These are phyloP conservation scores for Coffea eugenioides DNA, from an alignment of 257 asterid genomes.

Conservation along the genomic window DNA sequence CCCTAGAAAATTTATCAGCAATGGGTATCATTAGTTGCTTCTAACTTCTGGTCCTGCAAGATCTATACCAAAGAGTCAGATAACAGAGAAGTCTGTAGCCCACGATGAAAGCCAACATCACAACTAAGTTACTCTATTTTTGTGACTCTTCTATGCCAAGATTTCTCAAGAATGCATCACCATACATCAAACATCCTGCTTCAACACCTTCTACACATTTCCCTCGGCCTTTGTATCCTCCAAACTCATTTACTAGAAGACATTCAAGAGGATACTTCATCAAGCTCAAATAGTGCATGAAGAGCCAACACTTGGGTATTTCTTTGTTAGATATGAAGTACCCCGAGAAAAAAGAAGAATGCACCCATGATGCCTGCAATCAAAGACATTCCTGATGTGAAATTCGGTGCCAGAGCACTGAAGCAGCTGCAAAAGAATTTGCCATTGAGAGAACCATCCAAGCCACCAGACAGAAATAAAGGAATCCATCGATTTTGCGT, in stretches of 20 bases:
- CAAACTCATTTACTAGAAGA: slow-evolving; percentile 70
- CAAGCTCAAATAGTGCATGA: slow-evolving; percentile 67
- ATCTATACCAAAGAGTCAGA: slow-evolving; percentile 48
- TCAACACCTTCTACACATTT: slow-evolving; percentile 51
- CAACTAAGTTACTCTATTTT: slow-evolving; percentile 54
- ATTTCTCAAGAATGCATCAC: slow-evolving; percentile 44
- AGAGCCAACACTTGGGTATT: slow-evolving; percentile 56
- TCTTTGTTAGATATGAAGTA: slow-evolving; percentile 62
- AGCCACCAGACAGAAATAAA: slow-evolving; percentile 53
- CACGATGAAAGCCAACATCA: slow-evolving; percentile 56
- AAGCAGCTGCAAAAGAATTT: slow-evolving; percentile 76
- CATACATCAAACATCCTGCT: slow-evolving; percentile 50
- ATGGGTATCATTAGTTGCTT: not conserved
- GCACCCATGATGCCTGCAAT: slow-evolving; percentile 57
- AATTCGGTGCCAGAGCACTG: slow-evolving; percentile 58
- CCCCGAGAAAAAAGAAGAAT: slow-evolving; percentile 79
- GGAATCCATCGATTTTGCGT: slow-evolving; percentile 35
- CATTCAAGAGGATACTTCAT: slow-evolving; percentile 82
- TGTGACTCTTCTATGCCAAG: slow-evolving; percentile 56
- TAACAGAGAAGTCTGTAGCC: slow-evolving; percentile 58
- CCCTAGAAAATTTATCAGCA: not conserved
- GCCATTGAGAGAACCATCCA: slow-evolving; percentile 62
- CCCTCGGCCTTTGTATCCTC: slow-evolving; percentile 47
- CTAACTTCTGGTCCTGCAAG: slow-evolving; percentile 36
- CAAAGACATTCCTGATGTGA: slow-evolving; percentile 59